Conservation (phyloP, 2,329 filamentous ascomycete species). For the Rhytidhysteron rufulum region DNA sequence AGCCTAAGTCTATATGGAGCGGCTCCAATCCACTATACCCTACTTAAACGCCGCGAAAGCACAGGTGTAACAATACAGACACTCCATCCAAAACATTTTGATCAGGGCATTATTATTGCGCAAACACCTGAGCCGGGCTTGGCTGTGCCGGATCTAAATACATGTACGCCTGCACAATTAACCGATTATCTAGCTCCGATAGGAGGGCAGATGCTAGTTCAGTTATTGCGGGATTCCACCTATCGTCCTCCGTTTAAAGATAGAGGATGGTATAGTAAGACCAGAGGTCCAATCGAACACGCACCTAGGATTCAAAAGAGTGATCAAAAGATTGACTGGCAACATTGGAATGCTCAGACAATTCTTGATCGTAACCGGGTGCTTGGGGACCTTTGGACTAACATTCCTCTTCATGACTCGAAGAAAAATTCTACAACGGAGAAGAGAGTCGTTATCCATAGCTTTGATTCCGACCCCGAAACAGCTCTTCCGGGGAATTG, state of each 20-base stretch:
- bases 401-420: slow-evolving; percentile 9
- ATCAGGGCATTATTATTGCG: slow-evolving; percentile 70
- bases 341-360: slow-evolving; percentile 49
- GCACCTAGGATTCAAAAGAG: slow-evolving; percentile 70
- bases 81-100: slow-evolving; percentile 70
- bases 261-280: slow-evolving; percentile 21
- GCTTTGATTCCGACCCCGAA: not conserved
- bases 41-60: slow-evolving; percentile 57
- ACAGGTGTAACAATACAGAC: slow-evolving; percentile 87
- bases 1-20: slow-evolving; percentile 68
- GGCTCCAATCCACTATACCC: slow-evolving; percentile 80
- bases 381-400: slow-evolving; percentile 64
- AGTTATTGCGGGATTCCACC: slow-evolving; percentile 57
- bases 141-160: slow-evolving; percentile 45
- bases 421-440: not conserved
- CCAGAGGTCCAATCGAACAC: slow-evolving; percentile 36
- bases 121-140: slow-evolving; percentile 59
- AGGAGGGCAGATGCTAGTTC: slow-evolving; percentile 69
- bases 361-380: slow-evolving; percentile 57
- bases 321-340: slow-evolving; percentile 62
- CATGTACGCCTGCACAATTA: slow-evolving; percentile 49
- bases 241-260: slow-evolving; percentile 61
- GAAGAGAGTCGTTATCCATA: slow-evolving; percentile 20
- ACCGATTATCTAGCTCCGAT: slow-evolving; percentile 52
- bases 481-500: not conserved